These are phyloP conservation scores for Globisporangium polare DNA, from an alignment of 352 stramenopile species.

Conservation along the genomic window DNA sequence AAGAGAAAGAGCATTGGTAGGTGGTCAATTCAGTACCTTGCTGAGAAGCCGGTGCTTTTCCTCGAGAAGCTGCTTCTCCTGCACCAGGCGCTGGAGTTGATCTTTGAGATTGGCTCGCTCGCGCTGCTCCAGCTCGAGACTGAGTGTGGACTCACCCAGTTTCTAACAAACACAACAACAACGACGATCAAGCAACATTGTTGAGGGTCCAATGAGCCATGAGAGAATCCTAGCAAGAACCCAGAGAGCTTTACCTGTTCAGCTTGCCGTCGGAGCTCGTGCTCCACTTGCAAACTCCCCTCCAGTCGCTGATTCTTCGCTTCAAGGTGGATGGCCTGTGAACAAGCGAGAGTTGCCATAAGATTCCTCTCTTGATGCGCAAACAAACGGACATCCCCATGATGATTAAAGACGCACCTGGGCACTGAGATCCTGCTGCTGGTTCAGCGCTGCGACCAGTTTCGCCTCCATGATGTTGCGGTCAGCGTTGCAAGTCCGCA, in stretches of 20 bases:
- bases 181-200: not conserved
- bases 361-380: not conserved
- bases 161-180: not conserved
- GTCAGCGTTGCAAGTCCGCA: slow-evolving; percentile 22
- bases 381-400: not conserved
- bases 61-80: slow-evolving; percentile 42
- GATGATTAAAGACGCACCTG: slow-evolving; percentile 11
- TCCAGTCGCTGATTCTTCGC: slow-evolving; percentile 18
- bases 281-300: not conserved
- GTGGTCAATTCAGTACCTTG: slow-evolving; percentile 23
- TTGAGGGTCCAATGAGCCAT: not conserved
- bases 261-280: slow-evolving; percentile 2
- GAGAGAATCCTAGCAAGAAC: not conserved
- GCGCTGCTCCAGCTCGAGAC: slow-evolving; percentile 16
- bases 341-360: not conserved
- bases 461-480: slow-evolving; percentile 25
- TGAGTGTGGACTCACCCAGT: not conserved
- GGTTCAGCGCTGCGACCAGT: slow-evolving; percentile 17
- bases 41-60: slow-evolving; percentile 33
- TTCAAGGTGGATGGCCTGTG: slow-evolving; percentile 22
- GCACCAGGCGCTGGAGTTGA: slow-evolving; percentile 8
- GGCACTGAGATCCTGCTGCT: slow-evolving; percentile 21
- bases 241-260: slow-evolving; percentile 2
- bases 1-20: not conserved
- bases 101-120: slow-evolving; percentile 17